Percentiles rank a stretch among this genome's conserved stretches.
Conservation (phyloP, 495 filamentous ascomycete genomes). For the Neurospora discreta region DNA sequence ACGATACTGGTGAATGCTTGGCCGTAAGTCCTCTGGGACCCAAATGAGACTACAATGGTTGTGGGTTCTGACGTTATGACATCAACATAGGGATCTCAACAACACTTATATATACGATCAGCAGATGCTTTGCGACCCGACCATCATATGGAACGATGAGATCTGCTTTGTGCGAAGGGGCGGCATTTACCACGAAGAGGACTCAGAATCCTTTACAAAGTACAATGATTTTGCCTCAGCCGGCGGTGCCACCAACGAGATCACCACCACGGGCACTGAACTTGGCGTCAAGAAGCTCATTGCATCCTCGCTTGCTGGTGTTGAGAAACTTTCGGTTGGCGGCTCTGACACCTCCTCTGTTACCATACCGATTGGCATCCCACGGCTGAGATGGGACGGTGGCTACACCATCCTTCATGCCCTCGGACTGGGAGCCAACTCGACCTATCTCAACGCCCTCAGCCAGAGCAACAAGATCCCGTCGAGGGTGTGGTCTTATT, state of each 20-base stretch:
- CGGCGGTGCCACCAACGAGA: conserved; percentile 8
- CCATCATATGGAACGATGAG: conserved; percentile 9
- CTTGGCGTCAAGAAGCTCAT: conserved; percentile 7
- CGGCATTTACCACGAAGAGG: conserved; percentile 3
- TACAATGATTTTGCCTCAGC: conserved; percentile 5
- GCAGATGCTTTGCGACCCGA: conserved; percentile 6
- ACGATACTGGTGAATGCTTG: conserved; percentile 13
- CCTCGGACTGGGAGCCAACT: conserved; percentile 29
- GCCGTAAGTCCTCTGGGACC: conserved; percentile 4
- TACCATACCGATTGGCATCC: conserved; percentile 11
- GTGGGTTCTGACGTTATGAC: background rate
- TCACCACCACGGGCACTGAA: conserved; percentile 6
- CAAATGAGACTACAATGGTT: background rate
- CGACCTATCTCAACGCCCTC: conserved; percentile 28
- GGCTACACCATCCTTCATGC: conserved; percentile 12
- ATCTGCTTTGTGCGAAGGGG: conserved; percentile 13
- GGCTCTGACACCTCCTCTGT: background rate
- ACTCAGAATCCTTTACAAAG: conserved; percentile 10
- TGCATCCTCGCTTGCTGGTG: conserved; percentile 7
- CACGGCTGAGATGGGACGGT: conserved; percentile 6
- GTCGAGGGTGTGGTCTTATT: conserved; percentile 28
- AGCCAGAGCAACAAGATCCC: conserved; percentile 22
- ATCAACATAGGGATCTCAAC: conserved; percentile 9
- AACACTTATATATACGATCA: conserved; percentile 18
- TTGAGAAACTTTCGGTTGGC: background rate